Conservation (phyloP, 2,329 filamentous ascomycete genomes). For the Fusarium xyrophilum region DNA sequence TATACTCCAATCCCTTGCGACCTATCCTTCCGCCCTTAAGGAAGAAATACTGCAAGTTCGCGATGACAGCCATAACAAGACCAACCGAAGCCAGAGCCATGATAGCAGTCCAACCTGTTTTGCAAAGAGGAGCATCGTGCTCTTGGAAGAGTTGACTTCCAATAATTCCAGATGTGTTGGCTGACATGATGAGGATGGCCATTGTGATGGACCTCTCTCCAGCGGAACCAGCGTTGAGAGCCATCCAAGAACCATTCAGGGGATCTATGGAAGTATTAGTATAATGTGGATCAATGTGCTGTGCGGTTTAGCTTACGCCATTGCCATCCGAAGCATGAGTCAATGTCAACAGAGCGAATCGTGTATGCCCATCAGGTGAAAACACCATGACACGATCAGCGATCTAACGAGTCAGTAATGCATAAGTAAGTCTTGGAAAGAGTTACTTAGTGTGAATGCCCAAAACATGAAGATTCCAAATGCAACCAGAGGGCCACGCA, state of each 20-base stretch:
- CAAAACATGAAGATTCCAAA: constrained; percentile 30
- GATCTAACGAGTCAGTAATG: constrained; percentile 13
- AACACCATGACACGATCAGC: constrained; percentile 29
- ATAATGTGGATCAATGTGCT: fast-evolving
- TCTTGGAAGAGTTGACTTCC: constrained; percentile 44
- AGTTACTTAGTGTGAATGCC: constrained; percentile 18
- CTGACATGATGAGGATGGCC: constrained; percentile 46
- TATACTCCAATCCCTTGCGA: constrained; percentile 21
- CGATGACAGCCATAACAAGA: constrained; percentile 25
- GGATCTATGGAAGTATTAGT: constrained; percentile 20
- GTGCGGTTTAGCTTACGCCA: constrained; percentile 26
- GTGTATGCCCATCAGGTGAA: constrained; percentile 21
- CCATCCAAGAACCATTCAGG: constrained; percentile 44
- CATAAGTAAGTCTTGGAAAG: not conserved
- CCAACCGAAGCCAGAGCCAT: constrained; percentile 37
- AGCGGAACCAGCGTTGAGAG: constrained; percentile 40
- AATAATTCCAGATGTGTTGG: constrained; percentile 43
- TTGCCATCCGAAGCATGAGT: constrained; percentile 22
- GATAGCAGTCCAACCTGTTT: constrained; percentile 41
- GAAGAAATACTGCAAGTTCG: constrained; percentile 48
- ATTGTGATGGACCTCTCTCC: constrained; percentile 45
- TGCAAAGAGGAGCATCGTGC: constrained; percentile 43
- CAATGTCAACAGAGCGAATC: constrained; percentile 25
- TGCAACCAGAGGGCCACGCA: constrained; percentile 30
- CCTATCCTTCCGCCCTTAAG: constrained; percentile 45